Conservation (phyloP, 2,329 filamentous ascomycete species). For the Penicillium sp. region DNA sequence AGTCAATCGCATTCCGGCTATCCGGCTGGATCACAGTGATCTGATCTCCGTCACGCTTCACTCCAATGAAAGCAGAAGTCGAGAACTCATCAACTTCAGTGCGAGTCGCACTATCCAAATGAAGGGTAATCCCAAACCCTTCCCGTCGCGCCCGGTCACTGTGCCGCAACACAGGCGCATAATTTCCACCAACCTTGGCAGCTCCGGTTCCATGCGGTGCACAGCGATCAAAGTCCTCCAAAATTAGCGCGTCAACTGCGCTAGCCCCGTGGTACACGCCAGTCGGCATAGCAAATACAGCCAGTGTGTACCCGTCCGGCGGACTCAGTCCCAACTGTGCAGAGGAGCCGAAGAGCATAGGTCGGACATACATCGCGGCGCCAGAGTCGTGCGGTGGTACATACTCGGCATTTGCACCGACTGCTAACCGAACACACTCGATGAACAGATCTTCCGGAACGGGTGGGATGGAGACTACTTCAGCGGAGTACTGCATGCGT, state of each 20-base stretch:
- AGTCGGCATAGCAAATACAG: slow-evolving; percentile 85
- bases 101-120: slow-evolving; percentile 81
- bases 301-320: slow-evolving; percentile 89
- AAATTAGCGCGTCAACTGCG: slow-evolving; percentile 81
- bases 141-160: slow-evolving; percentile 76
- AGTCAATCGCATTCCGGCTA: slow-evolving; percentile 83
- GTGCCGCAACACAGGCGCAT: slow-evolving; percentile 85
- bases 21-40: slow-evolving; percentile 82
- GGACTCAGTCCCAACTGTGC: slow-evolving; percentile 84
- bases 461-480: slow-evolving; percentile 77
- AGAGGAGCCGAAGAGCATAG: slow-evolving; percentile 80
- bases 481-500: slow-evolving; percentile 81
- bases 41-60: slow-evolving; percentile 58
- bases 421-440: slow-evolving; percentile 73
- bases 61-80: slow-evolving; percentile 89
- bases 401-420: slow-evolving; percentile 83
- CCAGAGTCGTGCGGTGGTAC: slow-evolving; percentile 88
- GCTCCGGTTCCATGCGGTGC: slow-evolving; percentile 88
- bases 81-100: slow-evolving; percentile 94
- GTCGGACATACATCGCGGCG: slow-evolving; percentile 89
- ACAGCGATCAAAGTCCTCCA: slow-evolving; percentile 90
- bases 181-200: slow-evolving; percentile 96
- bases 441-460: slow-evolving; percentile 77
- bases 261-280: slow-evolving; percentile 91
- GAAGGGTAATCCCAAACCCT: slow-evolving; percentile 91